These are phyloP conservation scores for Aurinia saxatilis DNA, from an alignment of 345 rosid genomes.

Conservation along the genomic window DNA sequence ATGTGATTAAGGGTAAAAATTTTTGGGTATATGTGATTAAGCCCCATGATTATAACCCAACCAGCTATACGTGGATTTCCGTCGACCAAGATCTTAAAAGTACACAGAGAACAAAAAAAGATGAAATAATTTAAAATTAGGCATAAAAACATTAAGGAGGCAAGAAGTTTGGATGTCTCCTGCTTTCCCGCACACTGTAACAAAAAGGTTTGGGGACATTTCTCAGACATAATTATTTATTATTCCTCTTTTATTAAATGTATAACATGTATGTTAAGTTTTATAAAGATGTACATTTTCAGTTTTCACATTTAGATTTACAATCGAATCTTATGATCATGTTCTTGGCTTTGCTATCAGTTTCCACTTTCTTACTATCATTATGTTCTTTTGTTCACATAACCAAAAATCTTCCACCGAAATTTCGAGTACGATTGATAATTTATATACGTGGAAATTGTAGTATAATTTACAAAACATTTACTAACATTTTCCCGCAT, in stretches of 20 bases:
- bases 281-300: background rate
- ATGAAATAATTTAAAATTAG: background rate
- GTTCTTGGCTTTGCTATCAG: conserved; percentile 4
- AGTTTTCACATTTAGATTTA: conserved; percentile 15
- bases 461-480: background rate
- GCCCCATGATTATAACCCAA: background rate
- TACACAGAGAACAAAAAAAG: background rate
- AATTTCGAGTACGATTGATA: background rate
- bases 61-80: conserved; percentile 6
- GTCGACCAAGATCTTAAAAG: conserved; percentile 31
- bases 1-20: no score
- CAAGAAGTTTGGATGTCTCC: conserved; percentile 30
- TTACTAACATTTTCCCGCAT: no score
- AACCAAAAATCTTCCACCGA: background rate
- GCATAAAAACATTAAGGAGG: conserved; percentile 13
- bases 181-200: conserved; percentile 28
- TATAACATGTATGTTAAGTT: background rate
- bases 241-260: background rate
- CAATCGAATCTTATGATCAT: conserved; percentile 17
- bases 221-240: conserved; percentile 19
- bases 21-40: no score
- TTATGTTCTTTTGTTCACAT: background rate
- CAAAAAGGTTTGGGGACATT: conserved; percentile 19
- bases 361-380: conserved; percentile 14
- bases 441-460: background rate